A percentile compares a stretch with the other conserved stretches of the same genome.
Conservation (phyloP, 179 eudicot genomes). For the Heliamphora pulchella region DNA sequence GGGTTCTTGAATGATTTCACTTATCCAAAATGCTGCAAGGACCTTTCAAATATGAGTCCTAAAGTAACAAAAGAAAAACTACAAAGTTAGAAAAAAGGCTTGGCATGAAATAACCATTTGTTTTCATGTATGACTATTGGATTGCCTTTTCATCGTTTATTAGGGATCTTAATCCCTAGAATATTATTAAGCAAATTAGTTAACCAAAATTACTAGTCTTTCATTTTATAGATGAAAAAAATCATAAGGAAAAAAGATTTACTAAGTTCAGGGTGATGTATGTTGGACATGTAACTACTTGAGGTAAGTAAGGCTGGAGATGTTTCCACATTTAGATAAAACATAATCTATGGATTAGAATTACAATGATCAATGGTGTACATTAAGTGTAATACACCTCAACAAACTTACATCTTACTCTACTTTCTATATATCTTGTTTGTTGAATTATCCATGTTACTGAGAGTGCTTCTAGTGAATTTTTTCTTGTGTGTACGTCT, state of each 20-base stretch:
- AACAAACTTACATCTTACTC: not conserved
- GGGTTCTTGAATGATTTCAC: too few relatives aligned
- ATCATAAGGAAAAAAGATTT: not conserved
- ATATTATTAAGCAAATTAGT: not conserved
- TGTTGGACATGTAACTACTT: not conserved
- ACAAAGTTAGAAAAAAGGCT: not conserved
- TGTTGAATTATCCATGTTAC: not conserved
- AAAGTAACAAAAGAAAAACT: too few relatives aligned
- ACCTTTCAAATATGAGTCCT: too few relatives aligned
- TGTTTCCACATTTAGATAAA: not conserved
- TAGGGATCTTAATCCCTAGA: not conserved
- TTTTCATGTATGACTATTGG: not conserved
- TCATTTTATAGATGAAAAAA: too few relatives aligned
- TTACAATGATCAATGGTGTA: too few relatives aligned
- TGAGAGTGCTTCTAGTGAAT: not conserved
- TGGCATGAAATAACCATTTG: not conserved
- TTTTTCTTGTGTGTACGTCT: not conserved
- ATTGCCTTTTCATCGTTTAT: not conserved
- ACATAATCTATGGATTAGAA: not conserved
- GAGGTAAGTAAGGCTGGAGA: not conserved
- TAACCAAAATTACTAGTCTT: not conserved
- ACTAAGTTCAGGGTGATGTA: not conserved
- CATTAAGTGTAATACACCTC: not conserved
- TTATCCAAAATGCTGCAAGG: too few relatives aligned
- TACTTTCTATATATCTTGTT: not conserved